Base-by-base conservation (phyloP, 176 grass and related monocot genomes). In the Ampelocalamus luodianensis region DNA sequence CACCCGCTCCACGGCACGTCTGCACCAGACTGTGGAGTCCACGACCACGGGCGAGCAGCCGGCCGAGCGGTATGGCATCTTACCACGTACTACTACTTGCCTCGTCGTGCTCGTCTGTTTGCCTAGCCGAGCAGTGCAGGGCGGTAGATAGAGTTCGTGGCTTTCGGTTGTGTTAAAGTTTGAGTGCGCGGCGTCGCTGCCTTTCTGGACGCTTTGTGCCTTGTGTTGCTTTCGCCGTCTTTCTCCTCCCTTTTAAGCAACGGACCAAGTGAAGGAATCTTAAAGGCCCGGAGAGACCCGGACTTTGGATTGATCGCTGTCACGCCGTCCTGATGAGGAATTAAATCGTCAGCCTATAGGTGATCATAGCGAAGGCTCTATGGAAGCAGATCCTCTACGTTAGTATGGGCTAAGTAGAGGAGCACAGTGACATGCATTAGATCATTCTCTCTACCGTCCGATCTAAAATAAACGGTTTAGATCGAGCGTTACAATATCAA, bases 191-290 rank as follows among this genome's bases (percentile, higher is more conserved):
- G 23, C 8, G 39, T 48, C 37, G 1, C 12, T 20, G 4, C 71
- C 60, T 67, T 68, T 43, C 4, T 10, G 50, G 79, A 16, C 10
- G 50, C 50, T 68, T 71, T 74, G 63, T n/a, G 54, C 63, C 49
- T 51, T 58, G 37, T 17, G 55, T 40, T 43, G 75, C 42, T 64
- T 61, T 77, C 51, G 53, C 64, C 71, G 71, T 23, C 20, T 61
- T 76, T 68, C 61, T 44, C 85, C 79, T 82, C 64, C 62, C 71
- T 51, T 71, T 24, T 9, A 88, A 88, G 79, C 79, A 76, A 87
- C 32, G 54, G 76, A 24, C 54, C 22, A 29, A 72, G 55, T 10
- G 42, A 79, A 86, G 84, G 55, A 76, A 82, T 38, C 32, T 16
- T 37, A 3, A 18, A 37, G 13, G 8, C 4, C 26, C 68, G 32